Percentiles rank a stretch among this genome's conserved stretches.
Conservation (phyloP, 306 rosid genomes). For the Sophora flavescens region DNA sequence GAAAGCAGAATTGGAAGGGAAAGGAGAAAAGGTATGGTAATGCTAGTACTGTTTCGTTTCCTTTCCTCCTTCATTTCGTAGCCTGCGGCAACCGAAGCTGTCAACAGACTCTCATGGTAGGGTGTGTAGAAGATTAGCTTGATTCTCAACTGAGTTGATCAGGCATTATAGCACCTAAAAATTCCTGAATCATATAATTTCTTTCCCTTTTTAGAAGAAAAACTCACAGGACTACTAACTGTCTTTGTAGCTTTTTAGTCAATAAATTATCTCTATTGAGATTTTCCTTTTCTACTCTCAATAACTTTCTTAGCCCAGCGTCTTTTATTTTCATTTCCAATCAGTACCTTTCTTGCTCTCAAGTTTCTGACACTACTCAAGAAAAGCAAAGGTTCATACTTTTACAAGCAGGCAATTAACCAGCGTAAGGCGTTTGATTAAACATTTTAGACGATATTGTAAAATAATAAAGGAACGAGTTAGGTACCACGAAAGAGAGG, state of each 20-base stretch:
- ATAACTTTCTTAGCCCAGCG: too few relatives aligned
- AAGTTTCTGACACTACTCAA: too few relatives aligned
- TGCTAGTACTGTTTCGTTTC: background rate
- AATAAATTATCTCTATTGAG: too few relatives aligned
- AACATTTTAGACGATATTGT: too few relatives aligned
- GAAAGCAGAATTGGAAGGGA: conserved; percentile 28
- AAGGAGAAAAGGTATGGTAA: conserved; percentile 24
- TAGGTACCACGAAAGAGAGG: too few relatives aligned
- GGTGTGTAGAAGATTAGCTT: conserved; percentile 10
- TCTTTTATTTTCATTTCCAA: too few relatives aligned
- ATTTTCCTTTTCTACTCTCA: too few relatives aligned
- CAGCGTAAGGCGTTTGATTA: too few relatives aligned
- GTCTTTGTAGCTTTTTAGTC: conserved; percentile 8
- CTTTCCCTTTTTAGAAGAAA: conserved; percentile 3
- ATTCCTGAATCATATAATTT: background rate
- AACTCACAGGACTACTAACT: conserved; percentile 7
- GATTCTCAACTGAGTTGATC: conserved; percentile 11
- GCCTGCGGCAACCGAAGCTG: conserved; percentile 25
- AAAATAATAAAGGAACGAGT: too few relatives aligned
- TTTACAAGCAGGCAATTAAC: too few relatives aligned
- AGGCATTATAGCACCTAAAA: conserved; percentile 10
- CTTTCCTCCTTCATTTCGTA: background rate
- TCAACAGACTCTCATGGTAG: conserved; percentile 38
- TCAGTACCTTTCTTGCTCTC: too few relatives aligned
- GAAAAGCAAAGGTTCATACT: too few relatives aligned